Percentiles rank a stretch among this genome's conserved stretches.
Conservation (phyloP, 2,329 filamentous ascomycete species). For the Tolypocladium guangdongense region DNA sequence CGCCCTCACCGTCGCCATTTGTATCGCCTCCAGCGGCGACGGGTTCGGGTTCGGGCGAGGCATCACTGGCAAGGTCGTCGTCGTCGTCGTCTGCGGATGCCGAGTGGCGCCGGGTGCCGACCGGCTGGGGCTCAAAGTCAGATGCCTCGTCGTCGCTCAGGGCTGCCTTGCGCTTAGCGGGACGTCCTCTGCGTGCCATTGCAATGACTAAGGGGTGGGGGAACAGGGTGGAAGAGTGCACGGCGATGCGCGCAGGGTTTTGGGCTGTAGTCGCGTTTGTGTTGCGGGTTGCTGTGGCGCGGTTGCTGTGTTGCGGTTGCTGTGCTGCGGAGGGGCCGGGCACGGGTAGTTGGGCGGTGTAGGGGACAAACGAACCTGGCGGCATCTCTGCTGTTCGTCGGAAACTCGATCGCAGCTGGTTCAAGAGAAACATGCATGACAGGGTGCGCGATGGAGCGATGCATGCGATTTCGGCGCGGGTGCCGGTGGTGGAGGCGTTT, state of each 20-base stretch:
- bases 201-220: not conserved
- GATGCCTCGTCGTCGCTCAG: conserved; percentile 26
- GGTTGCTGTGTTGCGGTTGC: not conserved
- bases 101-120: conserved; percentile 14
- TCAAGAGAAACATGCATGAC: conserved; percentile 3
- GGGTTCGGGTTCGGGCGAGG: not conserved
- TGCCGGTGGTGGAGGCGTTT: not conserved
- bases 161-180: conserved; percentile 16
- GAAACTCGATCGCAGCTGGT: not conserved
- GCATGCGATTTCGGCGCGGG: too few relatives aligned
- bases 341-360: not conserved
- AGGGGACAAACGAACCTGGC: conserved; percentile 11
- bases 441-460: not conserved
- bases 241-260: not conserved
- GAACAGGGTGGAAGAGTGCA: not conserved
- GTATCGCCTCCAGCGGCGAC: conserved; percentile 6
- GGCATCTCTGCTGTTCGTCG: conserved; percentile 10
- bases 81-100: conserved; percentile 8
- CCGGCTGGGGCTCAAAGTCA: conserved; percentile 16
- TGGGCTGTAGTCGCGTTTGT: not conserved
- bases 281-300: too few relatives aligned
- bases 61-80: conserved; percentile 6
- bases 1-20: conserved; percentile 15
- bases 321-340: not conserved
- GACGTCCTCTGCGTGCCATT: conserved; percentile 5